A percentile compares a stretch with the other conserved stretches of the same genome.
These are phyloP conservation scores for Triticum dicoccoides DNA, from an alignment of 176 grass and related monocot genomes.

Conservation along the genomic window DNA sequence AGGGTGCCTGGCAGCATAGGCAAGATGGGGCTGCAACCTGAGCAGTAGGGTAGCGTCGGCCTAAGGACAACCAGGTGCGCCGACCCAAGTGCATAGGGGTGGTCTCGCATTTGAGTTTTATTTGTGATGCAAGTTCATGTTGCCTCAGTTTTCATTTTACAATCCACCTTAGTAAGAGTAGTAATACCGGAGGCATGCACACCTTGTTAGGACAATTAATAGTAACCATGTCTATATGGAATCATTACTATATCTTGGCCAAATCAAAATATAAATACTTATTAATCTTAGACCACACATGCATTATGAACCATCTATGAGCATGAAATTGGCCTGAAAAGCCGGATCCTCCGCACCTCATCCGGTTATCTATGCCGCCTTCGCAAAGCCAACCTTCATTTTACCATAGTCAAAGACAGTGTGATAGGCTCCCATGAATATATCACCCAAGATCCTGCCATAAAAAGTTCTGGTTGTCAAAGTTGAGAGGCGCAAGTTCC, in stretches of 20 bases:
- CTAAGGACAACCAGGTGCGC: too few relatives aligned
- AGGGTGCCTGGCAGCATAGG: too few relatives aligned
- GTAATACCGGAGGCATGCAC: not conserved
- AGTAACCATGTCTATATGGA: not conserved
- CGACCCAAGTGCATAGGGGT: too few relatives aligned
- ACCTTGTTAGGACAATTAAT: not conserved
- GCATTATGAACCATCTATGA: conserved; percentile 20
- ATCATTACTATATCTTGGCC: not conserved
- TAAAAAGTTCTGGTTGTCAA: not conserved
- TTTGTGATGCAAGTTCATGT: not conserved
- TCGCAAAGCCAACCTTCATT: conserved; percentile 74
- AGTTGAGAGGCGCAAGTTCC: not conserved
- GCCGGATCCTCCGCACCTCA: not conserved
- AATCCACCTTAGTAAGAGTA: not conserved
- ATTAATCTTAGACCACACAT: not conserved
- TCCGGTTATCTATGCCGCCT: conserved; percentile 45
- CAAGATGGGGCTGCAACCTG: too few relatives aligned
- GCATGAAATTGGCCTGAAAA: not conserved
- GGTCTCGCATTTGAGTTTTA: too few relatives aligned
- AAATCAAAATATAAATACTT: not conserved
- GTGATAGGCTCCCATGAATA: conserved; percentile 96
- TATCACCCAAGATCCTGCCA: conserved; percentile 82
- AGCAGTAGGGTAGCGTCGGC: not conserved
- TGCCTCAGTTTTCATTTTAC: not conserved
- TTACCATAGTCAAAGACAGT: conserved; percentile 96